Evolutionary conservation across 345 rosid genomes (phyloP).

Genomic region (Theobroma cacao): DNA sequence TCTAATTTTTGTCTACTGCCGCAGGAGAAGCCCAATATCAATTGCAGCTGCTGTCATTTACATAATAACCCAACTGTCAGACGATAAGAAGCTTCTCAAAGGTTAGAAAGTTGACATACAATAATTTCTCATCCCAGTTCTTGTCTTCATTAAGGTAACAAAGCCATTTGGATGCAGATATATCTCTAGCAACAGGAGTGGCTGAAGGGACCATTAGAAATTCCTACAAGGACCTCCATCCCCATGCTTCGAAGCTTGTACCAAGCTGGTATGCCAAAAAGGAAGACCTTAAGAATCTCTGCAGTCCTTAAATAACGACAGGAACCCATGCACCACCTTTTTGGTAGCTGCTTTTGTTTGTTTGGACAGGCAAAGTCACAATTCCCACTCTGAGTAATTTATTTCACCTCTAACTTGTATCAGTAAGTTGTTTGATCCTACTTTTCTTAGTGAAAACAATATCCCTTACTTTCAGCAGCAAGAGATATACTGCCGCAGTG

Average conservation of each 20-base stretch:
- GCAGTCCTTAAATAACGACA: slow-evolving; percentile 11
- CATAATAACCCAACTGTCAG: slow-evolving; percentile 90
- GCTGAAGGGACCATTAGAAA: slow-evolving; percentile 22
- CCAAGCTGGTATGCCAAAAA: slow-evolving; percentile 18
- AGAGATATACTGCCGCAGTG: neutral
- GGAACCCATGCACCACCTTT: neutral
- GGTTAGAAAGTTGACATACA: slow-evolving; percentile 40
- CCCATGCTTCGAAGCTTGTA: slow-evolving; percentile 8
- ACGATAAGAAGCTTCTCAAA: slow-evolving; percentile 86
- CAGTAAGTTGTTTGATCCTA: neutral
- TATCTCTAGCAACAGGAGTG: slow-evolving; percentile 17
- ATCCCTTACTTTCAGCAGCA: neutral
- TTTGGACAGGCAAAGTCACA: neutral
- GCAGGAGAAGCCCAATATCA: slow-evolving; percentile 98
- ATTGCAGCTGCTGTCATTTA: slow-evolving; percentile 96
- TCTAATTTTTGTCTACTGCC: neutral
- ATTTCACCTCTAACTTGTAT: slow-evolving; percentile 2
- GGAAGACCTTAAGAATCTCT: slow-evolving; percentile 19
- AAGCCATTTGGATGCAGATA: neutral
- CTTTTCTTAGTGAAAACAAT: neutral
- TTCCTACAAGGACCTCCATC: slow-evolving; percentile 20
- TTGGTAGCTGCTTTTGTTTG: neutral
- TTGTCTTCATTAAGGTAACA: neutral
- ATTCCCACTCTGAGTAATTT: neutral
- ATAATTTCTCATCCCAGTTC: neutral